phyloP scores from a whole-genome alignment of 768 basidiomycete genomes.

The Tephrocybe sp. region DNA sequence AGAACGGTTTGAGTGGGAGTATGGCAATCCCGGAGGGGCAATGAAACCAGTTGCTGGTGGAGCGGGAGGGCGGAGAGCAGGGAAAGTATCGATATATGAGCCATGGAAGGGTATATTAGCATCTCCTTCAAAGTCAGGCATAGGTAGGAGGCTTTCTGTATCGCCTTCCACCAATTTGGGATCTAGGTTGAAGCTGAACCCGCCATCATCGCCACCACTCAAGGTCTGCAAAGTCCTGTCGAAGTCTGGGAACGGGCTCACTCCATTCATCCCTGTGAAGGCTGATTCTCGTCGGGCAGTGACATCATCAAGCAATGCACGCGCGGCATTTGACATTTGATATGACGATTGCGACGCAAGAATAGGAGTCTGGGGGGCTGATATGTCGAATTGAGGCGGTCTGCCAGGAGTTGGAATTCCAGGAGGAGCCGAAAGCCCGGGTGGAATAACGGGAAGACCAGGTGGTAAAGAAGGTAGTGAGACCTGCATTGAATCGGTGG shows the following conservation, averaged over 20 bases:
- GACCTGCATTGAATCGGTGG: slow-evolving; percentile 30
- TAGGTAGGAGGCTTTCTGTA: slow-evolving; percentile 33
- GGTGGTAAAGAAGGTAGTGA: slow-evolving; percentile 34
- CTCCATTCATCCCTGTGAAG: slow-evolving; percentile 33
- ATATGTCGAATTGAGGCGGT: slow-evolving; percentile 45
- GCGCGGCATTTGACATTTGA: slow-evolving; percentile 84
- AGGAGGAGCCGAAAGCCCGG: slow-evolving; percentile 55
- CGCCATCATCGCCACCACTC: slow-evolving; percentile 58
- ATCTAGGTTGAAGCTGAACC: slow-evolving; percentile 87
- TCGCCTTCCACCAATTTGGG: slow-evolving; percentile 63
- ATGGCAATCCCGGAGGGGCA: slow-evolving; percentile 53
- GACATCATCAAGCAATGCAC: slow-evolving; percentile 81
- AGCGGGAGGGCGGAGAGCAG: slow-evolving; percentile 46
- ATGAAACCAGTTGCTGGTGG: slow-evolving; percentile 34
- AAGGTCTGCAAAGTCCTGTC: slow-evolving; percentile 79
- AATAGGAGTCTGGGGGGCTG: slow-evolving; percentile 49
- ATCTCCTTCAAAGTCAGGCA: slow-evolving; percentile 52
- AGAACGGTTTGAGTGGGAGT: slow-evolving; percentile 45
- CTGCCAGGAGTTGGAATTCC: slow-evolving; percentile 61
- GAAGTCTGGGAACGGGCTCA: slow-evolving; percentile 84
- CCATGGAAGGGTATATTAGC: slow-evolving; percentile 59
- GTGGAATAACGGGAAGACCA: slow-evolving; percentile 42
- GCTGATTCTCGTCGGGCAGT: slow-evolving; percentile 68
- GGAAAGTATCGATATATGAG: slow-evolving; percentile 69
- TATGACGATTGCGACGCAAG: slow-evolving; percentile 63